These are phyloP conservation scores for Leishmania martiniquensis DNA, from an alignment of 208 protist genomes.

Conservation along the genomic window DNA sequence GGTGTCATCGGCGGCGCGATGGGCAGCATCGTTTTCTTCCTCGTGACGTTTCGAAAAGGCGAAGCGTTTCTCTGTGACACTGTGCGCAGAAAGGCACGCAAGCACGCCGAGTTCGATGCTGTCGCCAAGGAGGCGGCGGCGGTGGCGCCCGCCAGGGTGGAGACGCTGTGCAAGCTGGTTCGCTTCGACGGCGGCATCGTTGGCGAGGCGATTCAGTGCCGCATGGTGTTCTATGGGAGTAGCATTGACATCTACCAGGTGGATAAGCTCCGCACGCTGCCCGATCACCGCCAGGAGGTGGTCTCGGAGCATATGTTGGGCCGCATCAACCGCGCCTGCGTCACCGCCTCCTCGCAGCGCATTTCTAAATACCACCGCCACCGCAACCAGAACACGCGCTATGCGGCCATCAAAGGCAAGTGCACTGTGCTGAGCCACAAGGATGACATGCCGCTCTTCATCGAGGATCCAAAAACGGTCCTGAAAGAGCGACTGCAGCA, in stretches of 20 bases:
- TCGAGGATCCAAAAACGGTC: constrained; percentile 50
- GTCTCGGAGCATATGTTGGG: constrained; percentile 63
- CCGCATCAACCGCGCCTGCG: constrained; percentile 67
- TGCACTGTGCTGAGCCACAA: constrained; percentile 55
- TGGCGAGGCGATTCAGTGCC: constrained; percentile 61
- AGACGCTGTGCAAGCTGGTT: constrained; percentile 70
- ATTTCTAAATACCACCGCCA: constrained; percentile 87
- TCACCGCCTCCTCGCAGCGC: constrained; percentile 40
- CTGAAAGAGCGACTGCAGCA: constrained; percentile 28
- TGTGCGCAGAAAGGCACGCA: constrained; percentile 51
- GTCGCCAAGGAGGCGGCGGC: constrained; percentile 42
- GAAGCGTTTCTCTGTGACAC: constrained; percentile 28
- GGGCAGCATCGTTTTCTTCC: constrained; percentile 48
- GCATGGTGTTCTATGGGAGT: constrained; percentile 62
- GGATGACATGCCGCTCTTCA: constrained; percentile 57
- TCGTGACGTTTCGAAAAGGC: constrained; percentile 52
- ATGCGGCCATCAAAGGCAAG: constrained; percentile 71
- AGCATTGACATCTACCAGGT: constrained; percentile 76
- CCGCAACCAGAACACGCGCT: constrained; percentile 48
- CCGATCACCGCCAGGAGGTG: constrained; percentile 53
- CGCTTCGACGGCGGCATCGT: constrained; percentile 77
- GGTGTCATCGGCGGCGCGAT: constrained; percentile 49
- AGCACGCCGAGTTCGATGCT: constrained; percentile 43
- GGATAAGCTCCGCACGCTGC: constrained; percentile 39
- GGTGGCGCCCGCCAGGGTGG: constrained; percentile 52